Evolutionary conservation across 768 basidiomycete species (phyloP).

Genomic region (Amanita polypyramis): DNA sequence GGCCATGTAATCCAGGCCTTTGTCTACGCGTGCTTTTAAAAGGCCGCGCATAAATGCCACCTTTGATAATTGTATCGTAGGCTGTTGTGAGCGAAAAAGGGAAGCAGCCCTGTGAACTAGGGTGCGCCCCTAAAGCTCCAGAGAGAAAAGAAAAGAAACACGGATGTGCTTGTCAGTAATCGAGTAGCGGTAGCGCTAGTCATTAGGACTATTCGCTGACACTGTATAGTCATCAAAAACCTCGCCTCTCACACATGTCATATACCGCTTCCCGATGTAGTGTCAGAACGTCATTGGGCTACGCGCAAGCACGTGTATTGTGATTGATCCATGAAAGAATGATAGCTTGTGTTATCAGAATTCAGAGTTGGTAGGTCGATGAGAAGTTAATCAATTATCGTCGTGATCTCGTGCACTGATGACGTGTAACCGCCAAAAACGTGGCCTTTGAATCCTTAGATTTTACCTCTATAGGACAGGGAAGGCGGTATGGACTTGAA

Average conservation of each 20-base stretch:
- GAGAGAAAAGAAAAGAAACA: no score
- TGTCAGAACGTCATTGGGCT: not conserved
- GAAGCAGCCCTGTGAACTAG: not conserved
- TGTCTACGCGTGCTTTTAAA: conserved; percentile 6
- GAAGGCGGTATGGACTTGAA: no score
- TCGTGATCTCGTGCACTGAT: no score
- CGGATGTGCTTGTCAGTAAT: no score
- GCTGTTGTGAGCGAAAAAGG: not conserved
- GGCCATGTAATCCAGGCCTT: conserved; percentile 5
- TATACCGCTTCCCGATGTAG: not conserved
- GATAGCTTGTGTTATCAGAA: not conserved
- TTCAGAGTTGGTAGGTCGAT: not conserved
- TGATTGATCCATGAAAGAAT: not conserved
- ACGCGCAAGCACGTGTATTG: not conserved
- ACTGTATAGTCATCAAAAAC: not conserved
- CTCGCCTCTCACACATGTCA: not conserved
- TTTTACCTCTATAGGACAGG: no score
- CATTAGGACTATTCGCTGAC: not conserved
- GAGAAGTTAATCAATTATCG: no score
- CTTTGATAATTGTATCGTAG: not conserved
- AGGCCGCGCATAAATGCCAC: not conserved
- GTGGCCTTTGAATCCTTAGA: no score
- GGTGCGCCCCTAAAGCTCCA: no score
- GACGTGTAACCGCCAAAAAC: not conserved
- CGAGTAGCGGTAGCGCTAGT: not conserved